Conservation (phyloP, 2,329 filamentous ascomycete species). For the Aureobasidium sp. region DNA sequence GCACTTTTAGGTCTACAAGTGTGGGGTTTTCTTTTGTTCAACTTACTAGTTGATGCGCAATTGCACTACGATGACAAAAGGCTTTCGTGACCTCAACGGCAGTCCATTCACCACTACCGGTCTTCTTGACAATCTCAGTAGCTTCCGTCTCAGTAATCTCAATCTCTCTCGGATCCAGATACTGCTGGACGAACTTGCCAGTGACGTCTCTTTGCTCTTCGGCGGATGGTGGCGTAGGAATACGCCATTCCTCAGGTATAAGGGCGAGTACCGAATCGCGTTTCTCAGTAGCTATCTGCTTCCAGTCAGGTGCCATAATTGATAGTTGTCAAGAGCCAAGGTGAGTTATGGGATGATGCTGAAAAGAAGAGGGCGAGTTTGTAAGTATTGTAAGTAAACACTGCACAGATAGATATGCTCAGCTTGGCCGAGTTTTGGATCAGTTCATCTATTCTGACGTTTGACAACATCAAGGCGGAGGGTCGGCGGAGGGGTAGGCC, state of each 20-base stretch:
- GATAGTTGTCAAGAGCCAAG: background rate
- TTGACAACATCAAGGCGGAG: background rate
- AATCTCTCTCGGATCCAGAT: slow-evolving; percentile 46
- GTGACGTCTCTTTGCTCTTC: slow-evolving; percentile 52
- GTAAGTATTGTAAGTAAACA: background rate
- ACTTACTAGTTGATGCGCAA: slow-evolving; percentile 44
- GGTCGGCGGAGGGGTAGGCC: background rate
- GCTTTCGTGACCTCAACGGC: slow-evolving; percentile 50
- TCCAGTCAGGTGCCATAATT: slow-evolving; percentile 36
- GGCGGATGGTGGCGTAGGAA: slow-evolving; percentile 41
- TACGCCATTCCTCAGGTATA: slow-evolving; percentile 52
- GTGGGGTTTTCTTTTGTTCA: background rate
- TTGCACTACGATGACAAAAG: slow-evolving; percentile 50
- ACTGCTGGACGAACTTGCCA: slow-evolving; percentile 50
- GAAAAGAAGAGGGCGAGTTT: background rate
- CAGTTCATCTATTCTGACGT: background rate
- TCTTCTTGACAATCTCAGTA: slow-evolving; percentile 49
- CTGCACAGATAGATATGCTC: background rate
- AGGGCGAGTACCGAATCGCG: slow-evolving; percentile 46
- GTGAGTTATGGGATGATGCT: background rate
- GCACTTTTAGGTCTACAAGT: background rate
- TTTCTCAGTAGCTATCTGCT: slow-evolving; percentile 45
- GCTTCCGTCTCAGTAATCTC: slow-evolving; percentile 57
- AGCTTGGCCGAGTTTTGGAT: background rate
- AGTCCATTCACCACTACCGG: slow-evolving; percentile 48